Conservation (phyloP, 2,329 filamentous ascomycete genomes). For the Aspergillus ruber region DNA sequence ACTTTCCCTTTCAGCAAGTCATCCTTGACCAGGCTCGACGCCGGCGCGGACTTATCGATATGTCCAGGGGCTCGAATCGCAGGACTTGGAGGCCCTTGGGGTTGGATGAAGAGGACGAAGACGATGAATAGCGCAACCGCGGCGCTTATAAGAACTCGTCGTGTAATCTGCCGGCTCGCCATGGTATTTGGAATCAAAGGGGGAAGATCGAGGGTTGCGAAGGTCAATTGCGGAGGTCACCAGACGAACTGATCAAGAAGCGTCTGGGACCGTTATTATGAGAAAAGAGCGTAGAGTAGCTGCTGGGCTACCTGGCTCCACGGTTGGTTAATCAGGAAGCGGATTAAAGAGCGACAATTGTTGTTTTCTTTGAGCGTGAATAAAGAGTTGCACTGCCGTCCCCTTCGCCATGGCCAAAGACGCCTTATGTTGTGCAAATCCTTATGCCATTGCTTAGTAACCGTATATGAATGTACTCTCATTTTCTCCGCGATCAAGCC, state of each 20-base stretch:
- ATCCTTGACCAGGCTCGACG: slow-evolving; percentile 20
- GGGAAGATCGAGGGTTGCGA: not conserved
- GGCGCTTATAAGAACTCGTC: slow-evolving; percentile 30
- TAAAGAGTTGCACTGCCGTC: too few relatives aligned
- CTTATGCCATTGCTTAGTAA: not conserved
- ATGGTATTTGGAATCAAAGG: slow-evolving; percentile 12
- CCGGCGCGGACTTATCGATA: slow-evolving; percentile 23
- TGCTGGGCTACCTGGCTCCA: too few relatives aligned
- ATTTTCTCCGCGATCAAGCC: too few relatives aligned
- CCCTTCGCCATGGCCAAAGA: too few relatives aligned
- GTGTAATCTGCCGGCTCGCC: slow-evolving; percentile 32
- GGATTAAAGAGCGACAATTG: too few relatives aligned
- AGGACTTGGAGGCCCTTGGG: slow-evolving; percentile 32
- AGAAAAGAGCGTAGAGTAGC: not conserved
- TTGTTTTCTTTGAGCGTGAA: too few relatives aligned
- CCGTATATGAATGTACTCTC: not conserved
- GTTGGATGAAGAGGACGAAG: slow-evolving; percentile 33
- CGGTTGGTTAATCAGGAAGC: too few relatives aligned
- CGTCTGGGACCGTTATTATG: not conserved
- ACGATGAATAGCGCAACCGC: slow-evolving; percentile 27
- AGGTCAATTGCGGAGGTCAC: not conserved
- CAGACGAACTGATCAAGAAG: not conserved
- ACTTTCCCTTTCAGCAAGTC: slow-evolving; percentile 38
- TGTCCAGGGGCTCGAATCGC: slow-evolving; percentile 36
- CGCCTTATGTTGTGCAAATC: not conserved